phyloP scores from a whole-genome alignment of 2,329 filamentous ascomycete genomes.

The Ophiostoma sp. region DNA sequence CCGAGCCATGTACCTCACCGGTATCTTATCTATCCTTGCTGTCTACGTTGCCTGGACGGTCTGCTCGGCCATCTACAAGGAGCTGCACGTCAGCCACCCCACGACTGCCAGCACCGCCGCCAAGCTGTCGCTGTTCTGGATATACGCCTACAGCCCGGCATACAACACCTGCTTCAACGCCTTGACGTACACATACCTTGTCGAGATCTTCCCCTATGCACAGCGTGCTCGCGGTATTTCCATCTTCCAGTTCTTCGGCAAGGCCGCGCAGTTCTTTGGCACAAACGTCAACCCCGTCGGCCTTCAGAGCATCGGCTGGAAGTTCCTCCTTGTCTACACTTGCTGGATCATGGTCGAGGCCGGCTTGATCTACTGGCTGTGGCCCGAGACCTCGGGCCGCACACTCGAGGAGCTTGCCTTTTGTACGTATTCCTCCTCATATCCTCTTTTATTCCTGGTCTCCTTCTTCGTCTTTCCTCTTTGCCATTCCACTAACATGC shows the following conservation, averaged over 20 bases:
- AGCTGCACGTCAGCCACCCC: background rate
- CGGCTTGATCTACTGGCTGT: constrained; percentile 33
- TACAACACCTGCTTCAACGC: constrained; percentile 65
- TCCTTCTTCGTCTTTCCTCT: too few relatives aligned
- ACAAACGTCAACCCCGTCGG: constrained; percentile 34
- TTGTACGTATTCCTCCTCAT: constrained; percentile 7
- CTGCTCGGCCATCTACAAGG: constrained; percentile 35
- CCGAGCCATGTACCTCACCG: constrained; percentile 48
- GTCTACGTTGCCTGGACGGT: constrained; percentile 45
- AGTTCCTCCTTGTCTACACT: constrained; percentile 33
- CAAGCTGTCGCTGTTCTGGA: constrained; percentile 49
- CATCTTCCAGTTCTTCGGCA: constrained; percentile 34
- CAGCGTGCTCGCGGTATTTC: constrained; percentile 33
- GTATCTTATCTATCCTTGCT: constrained; percentile 44
- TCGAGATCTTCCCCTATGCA: constrained; percentile 33
- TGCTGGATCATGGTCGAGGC: constrained; percentile 34
- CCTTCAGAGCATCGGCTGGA: constrained; percentile 31
- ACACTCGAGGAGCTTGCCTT: constrained; percentile 32
- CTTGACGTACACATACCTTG: constrained; percentile 50
- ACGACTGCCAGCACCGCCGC: constrained; percentile 32
- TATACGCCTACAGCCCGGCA: constrained; percentile 53
- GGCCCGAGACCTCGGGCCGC: constrained; percentile 31
- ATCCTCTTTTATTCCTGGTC: too few relatives aligned
- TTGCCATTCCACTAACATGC: too few relatives aligned
- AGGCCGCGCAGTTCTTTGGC: constrained; percentile 32